Evolutionary conservation across 2,329 filamentous ascomycete species (phyloP).

Genomic region (Fusarium kyushuense): DNA sequence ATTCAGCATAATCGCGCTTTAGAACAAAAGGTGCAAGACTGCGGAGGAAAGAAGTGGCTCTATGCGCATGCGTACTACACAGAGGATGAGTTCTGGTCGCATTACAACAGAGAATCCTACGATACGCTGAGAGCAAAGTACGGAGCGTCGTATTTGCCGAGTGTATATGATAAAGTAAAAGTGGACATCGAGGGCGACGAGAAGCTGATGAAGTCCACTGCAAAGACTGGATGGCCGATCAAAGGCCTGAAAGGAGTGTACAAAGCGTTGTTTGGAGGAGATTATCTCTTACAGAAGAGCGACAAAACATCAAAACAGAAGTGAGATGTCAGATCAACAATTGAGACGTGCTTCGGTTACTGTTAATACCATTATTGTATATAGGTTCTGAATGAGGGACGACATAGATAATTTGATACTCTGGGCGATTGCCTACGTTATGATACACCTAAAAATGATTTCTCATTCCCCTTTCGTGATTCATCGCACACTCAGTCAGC

Average conservation of each 20-base stretch:
- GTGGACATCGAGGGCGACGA: conserved; percentile 57
- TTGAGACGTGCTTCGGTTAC: not conserved
- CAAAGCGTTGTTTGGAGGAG: conserved; percentile 58
- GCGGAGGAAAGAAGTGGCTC: conserved; percentile 76
- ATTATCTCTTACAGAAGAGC: conserved; percentile 58
- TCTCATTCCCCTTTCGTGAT: not conserved
- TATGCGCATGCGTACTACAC: conserved; percentile 78
- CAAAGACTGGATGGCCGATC: conserved; percentile 56
- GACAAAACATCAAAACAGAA: conserved; percentile 17
- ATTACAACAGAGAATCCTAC: conserved; percentile 71
- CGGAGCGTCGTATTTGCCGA: conserved; percentile 68
- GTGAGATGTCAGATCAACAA: not conserved
- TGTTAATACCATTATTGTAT: conserved; percentile 17
- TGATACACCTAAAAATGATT: not conserved
- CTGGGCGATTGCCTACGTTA: conserved; percentile 20
- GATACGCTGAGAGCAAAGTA: conserved; percentile 70
- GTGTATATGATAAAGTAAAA: conserved; percentile 76
- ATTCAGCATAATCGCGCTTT: conserved; percentile 69
- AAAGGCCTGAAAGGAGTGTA: conserved; percentile 61
- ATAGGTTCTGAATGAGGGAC: conserved; percentile 6
- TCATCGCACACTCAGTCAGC: conserved; percentile 41
- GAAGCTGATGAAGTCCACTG: conserved; percentile 50
- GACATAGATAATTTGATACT: conserved; percentile 38
- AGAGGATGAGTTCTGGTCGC: conserved; percentile 75
- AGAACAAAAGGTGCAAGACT: conserved; percentile 68